phyloP scores from a whole-genome alignment of 2,329 filamentous ascomycete species.

The Hypoxylon sp. region DNA sequence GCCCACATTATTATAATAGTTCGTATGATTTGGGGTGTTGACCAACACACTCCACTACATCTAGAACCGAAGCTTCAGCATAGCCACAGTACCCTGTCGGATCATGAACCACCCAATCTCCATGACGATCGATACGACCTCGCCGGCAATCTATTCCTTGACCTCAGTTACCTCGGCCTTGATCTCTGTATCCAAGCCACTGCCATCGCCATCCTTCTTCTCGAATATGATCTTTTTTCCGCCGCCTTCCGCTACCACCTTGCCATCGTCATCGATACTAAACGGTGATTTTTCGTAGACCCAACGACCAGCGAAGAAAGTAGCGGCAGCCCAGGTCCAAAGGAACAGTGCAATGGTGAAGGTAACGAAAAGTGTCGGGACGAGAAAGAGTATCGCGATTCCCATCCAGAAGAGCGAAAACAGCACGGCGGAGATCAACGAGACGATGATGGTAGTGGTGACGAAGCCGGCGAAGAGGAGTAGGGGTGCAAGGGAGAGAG shows the following conservation, averaged over 20 bases:
- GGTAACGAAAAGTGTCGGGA: conserved; percentile 74
- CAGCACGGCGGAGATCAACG: conserved; percentile 67
- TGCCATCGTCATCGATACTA: conserved; percentile 25
- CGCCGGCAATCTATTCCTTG: conserved; percentile 43
- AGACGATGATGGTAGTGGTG: conserved; percentile 68
- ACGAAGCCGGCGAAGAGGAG: conserved; percentile 74
- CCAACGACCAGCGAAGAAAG: conserved; percentile 61
- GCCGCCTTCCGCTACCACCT: conserved; percentile 16
- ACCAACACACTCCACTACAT: conserved; percentile 5
- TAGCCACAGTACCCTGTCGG: conserved; percentile 22
- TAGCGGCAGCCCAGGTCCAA: conserved; percentile 73
- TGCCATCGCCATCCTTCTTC: conserved; percentile 16
- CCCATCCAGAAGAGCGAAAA: conserved; percentile 75
- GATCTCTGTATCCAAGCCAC: conserved; percentile 26
- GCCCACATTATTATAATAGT: not conserved
- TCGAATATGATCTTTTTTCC: conserved; percentile 41
- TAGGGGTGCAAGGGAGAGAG: conserved; percentile 72
- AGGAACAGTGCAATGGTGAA: conserved; percentile 68
- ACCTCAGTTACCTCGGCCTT: conserved; percentile 40
- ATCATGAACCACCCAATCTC: conserved; percentile 33
- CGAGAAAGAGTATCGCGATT: conserved; percentile 71
- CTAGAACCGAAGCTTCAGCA: conserved; percentile 26
- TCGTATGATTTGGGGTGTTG: not conserved
- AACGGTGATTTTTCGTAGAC: conserved; percentile 49
- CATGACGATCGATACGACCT: conserved; percentile 39